Percentiles rank a stretch among this genome's conserved stretches.
phyloP scores from a whole-genome alignment of 2,329 filamentous ascomycete genomes.

The Ciborinia camelliae region DNA sequence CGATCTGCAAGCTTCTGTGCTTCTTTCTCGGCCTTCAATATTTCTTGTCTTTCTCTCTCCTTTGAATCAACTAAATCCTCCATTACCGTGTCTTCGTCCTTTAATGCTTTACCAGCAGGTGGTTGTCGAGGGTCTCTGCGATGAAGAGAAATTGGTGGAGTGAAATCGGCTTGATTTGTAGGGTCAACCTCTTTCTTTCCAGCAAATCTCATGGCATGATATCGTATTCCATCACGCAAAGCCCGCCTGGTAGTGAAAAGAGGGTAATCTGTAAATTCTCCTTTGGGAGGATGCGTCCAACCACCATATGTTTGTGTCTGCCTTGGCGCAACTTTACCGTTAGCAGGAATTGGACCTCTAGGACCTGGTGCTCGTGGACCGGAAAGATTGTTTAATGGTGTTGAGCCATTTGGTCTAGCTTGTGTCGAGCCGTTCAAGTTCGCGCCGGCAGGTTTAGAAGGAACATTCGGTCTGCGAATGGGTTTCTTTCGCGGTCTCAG shows the following conservation, averaged over 20 bases:
- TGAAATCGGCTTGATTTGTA: slow-evolving; percentile 71
- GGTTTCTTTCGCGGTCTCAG: slow-evolving; percentile 60
- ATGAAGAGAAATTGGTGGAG: slow-evolving; percentile 82
- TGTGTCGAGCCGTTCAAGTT: slow-evolving; percentile 26
- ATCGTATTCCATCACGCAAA: slow-evolving; percentile 73
- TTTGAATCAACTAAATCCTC: slow-evolving; percentile 49
- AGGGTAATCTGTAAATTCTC: slow-evolving; percentile 54
- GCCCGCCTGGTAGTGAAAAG: slow-evolving; percentile 81
- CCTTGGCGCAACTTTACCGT: slow-evolving; percentile 12
- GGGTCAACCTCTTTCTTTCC: slow-evolving; percentile 64
- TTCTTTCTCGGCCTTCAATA: slow-evolving; percentile 73
- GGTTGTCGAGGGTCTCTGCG: slow-evolving; percentile 78
- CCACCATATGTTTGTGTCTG: slow-evolving; percentile 49
- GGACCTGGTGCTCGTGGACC: slow-evolving; percentile 14
- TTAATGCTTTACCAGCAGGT: slow-evolving; percentile 59
- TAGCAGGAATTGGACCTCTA: slow-evolving; percentile 31
- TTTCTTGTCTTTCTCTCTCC: slow-evolving; percentile 63
- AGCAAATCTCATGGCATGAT: slow-evolving; percentile 79
- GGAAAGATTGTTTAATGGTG: slow-evolving; percentile 20
- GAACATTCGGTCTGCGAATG: slow-evolving; percentile 39
- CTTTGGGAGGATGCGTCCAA: slow-evolving; percentile 54
- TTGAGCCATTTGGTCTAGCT: slow-evolving; percentile 9
- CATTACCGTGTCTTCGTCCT: slow-evolving; percentile 51
- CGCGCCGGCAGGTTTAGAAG: slow-evolving; percentile 22
- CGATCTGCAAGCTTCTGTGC: slow-evolving; percentile 82